phyloP scores from a whole-genome alignment of 345 rosid genomes.

The Chamaenerion angustifolium region DNA sequence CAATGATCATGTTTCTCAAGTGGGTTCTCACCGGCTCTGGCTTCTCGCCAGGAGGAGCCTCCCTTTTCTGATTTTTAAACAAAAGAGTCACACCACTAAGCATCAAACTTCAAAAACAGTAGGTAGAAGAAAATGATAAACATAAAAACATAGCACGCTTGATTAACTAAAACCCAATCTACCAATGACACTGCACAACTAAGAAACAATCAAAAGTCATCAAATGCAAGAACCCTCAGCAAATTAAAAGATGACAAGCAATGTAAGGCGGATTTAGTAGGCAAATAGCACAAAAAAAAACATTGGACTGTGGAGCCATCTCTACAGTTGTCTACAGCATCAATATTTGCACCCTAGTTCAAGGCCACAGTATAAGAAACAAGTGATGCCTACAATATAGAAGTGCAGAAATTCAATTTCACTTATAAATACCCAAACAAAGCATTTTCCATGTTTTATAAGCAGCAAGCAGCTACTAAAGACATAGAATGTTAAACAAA shows the following conservation, averaged over 20 bases:
- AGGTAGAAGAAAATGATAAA: too few relatives aligned
- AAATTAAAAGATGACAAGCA: neutral
- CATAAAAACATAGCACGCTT: neutral
- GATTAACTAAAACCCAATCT: too few relatives aligned
- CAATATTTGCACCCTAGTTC: constrained; percentile 10
- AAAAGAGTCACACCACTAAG: neutral
- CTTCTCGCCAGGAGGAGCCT: constrained; percentile 92
- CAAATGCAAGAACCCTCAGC: too few relatives aligned
- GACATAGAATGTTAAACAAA: neutral
- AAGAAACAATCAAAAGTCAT: neutral
- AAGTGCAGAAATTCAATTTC: constrained; percentile 3
- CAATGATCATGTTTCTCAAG: constrained; percentile 81
- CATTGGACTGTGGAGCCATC: constrained; percentile 14
- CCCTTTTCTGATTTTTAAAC: constrained; percentile 53
- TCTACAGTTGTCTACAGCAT: constrained; percentile 16
- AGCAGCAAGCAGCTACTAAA: neutral
- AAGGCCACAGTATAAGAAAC: constrained; percentile 6
- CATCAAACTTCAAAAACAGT: neutral
- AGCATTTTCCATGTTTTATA: too few relatives aligned
- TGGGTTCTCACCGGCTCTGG: constrained; percentile 92
- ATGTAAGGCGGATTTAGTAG: constrained; percentile 8
- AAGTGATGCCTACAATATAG: constrained; percentile 6
- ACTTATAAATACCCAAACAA: neutral
- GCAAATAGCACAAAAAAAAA: constrained; percentile 9
- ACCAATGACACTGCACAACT: neutral